Conservation (phyloP, 495 filamentous ascomycete genomes). For the Elasticomyces elasticus region DNA sequence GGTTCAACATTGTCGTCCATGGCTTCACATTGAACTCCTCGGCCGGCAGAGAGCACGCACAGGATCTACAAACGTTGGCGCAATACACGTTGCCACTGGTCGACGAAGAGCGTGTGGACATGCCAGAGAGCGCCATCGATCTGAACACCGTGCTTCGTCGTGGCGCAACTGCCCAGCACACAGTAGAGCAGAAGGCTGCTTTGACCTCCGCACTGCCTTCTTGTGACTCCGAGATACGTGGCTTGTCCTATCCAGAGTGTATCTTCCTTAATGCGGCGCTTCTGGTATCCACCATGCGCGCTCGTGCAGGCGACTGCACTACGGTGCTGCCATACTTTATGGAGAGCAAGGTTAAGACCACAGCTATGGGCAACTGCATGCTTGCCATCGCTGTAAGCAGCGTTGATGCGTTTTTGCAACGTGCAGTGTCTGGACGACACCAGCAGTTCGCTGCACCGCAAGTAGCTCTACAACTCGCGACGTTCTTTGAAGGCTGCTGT, state of each 20-base stretch:
- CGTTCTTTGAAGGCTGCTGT: slow-evolving; percentile 77
- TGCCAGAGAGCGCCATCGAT: slow-evolving; percentile 88
- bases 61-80: slow-evolving; percentile 71
- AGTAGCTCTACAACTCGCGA: slow-evolving; percentile 75
- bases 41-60: slow-evolving; percentile 53
- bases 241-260: slow-evolving; percentile 73
- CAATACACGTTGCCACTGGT: slow-evolving; percentile 76
- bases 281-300: slow-evolving; percentile 74
- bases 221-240: slow-evolving; percentile 64
- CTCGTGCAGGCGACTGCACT: slow-evolving; percentile 74
- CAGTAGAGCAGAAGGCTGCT: slow-evolving; percentile 66
- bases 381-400: slow-evolving; percentile 65
- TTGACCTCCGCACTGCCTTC: slow-evolving; percentile 62
- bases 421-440: slow-evolving; percentile 56
- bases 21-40: slow-evolving; percentile 68
- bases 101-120: slow-evolving; percentile 71
- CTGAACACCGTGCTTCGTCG: slow-evolving; percentile 82
- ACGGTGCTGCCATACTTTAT: slow-evolving; percentile 83
- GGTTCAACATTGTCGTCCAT: slow-evolving; percentile 94
- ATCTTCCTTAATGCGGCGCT: slow-evolving; percentile 83
- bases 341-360: slow-evolving; percentile 70
- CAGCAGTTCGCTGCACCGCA: slow-evolving; percentile 72
- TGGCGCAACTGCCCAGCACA: slow-evolving; percentile 65
- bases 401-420: slow-evolving; percentile 61
- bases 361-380: slow-evolving; percentile 79